These are phyloP conservation scores for Candida michaelii DNA, from an alignment of 805 yeast genomes.

Conservation along the genomic window DNA sequence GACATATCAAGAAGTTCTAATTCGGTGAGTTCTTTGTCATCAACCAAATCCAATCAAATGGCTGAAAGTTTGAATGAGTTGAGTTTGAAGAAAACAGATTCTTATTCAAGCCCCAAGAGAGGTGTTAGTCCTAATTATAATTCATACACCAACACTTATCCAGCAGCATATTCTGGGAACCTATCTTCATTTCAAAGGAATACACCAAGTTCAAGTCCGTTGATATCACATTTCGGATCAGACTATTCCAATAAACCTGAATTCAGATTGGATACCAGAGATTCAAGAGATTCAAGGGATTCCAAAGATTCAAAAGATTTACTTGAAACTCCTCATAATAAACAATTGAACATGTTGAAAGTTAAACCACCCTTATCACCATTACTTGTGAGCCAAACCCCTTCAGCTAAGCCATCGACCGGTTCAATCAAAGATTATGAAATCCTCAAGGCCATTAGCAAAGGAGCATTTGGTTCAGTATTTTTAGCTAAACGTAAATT, in stretches of 20 bases:
- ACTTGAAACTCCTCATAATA: not conserved
- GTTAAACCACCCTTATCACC: conserved; percentile 77
- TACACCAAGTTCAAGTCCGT: conserved; percentile 29
- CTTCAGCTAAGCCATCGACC: conserved; percentile 47
- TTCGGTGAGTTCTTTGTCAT: conserved; percentile 19
- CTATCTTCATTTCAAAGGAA: conserved; percentile 64
- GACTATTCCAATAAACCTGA: not conserved
- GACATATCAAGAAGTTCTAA: conserved; percentile 14
- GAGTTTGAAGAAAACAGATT: conserved; percentile 18
- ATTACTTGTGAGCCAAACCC: conserved; percentile 63
- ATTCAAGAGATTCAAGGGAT: not conserved
- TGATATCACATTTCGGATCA: conserved; percentile 14
- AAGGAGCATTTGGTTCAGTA: conserved; percentile 97
- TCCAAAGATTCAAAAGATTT: too few species aligned
- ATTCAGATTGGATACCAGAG: not conserved
- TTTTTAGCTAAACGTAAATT: conserved; percentile 77
- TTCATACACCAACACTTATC: not conserved
- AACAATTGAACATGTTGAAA: conserved; percentile 8
- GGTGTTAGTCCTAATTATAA: conserved; percentile 52
- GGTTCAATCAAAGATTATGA: conserved; percentile 89
- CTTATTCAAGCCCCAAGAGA: conserved; percentile 52
- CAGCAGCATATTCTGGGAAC: conserved; percentile 27
- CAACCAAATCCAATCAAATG: conserved; percentile 21
- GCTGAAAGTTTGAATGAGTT: conserved; percentile 28
- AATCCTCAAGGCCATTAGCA: conserved; percentile 86